Base-by-base conservation (phyloP, 352 stramenopile genomes). In the Plasmopara muralis region DNA sequence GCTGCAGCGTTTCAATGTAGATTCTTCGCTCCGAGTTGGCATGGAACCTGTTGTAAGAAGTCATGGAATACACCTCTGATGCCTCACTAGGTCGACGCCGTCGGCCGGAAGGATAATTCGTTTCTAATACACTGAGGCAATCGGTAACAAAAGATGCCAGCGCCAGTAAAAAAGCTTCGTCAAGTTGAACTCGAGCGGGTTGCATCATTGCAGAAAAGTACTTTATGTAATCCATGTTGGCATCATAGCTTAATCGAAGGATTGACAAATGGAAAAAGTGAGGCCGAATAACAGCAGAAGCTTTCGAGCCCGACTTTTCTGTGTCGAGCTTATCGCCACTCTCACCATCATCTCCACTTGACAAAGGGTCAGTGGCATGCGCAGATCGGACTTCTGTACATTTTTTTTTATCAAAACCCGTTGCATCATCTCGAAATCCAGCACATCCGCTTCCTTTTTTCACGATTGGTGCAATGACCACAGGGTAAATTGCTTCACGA, bases 211-310 rank as follows among this genome's bases (percentile, higher is more conserved):
- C 73, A 0, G 83, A 90, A 13, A 93, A 70, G 41, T 93, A 93
- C 53, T 92, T 90, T 54, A 93, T 84, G 43, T 92, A 95, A 53
- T 95, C 83, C 34, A 93, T 83, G 30, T 87, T 82, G 12, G 85
- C 76, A 10, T 83, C 80, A 33, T 92, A 92, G 48, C 73, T 78
- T 0, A 93, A 59, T n/a, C 80, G 70, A 13, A 93, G 65, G 7
- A 90, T 53, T 5, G 84, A 95, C 7, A 92, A 30, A 47, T 95
- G 84, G 9, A 95, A 74, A 20, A 92, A 91, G 8, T 71, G 60
- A 9, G 60, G 60, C 0, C 55, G 56, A 10, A 48, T 65, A n/a
- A 31, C 10, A 12, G 31, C 44, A n/a, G 44, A 34, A 30, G 37
- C 9, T 47, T 37, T 53, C 16, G 39, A 33, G 9, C 50, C 50